These are phyloP conservation scores for Epichloe hybrida DNA, from an alignment of 2,329 filamentous ascomycete species.

Conservation along the genomic window DNA sequence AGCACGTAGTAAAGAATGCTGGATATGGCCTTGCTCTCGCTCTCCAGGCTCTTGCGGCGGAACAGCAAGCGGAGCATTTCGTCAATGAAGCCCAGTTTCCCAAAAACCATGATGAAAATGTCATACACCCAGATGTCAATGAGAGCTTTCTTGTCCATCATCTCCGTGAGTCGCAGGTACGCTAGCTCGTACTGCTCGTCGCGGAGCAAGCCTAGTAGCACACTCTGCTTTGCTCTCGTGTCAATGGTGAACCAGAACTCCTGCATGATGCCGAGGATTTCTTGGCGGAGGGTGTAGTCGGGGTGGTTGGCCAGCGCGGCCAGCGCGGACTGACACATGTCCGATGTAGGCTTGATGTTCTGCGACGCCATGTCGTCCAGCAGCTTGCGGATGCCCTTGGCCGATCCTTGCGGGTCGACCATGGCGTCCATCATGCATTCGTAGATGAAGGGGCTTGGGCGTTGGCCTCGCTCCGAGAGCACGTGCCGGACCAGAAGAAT, in stretches of 20 bases:
- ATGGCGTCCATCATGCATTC: conserved; percentile 64
- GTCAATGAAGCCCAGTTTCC: conserved; percentile 59
- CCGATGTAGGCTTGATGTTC: conserved; percentile 48
- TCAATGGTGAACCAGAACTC: conserved; percentile 45
- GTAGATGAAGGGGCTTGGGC: conserved; percentile 46
- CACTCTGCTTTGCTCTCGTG: conserved; percentile 49
- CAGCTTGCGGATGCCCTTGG: conserved; percentile 46
- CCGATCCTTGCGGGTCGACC: conserved; percentile 52
- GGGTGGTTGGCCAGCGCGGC: conserved; percentile 69
- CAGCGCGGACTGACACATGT: conserved; percentile 58
- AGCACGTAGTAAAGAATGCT: conserved; percentile 59
- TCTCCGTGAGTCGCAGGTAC: conserved; percentile 52
- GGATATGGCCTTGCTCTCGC: conserved; percentile 24
- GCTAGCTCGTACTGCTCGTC: conserved; percentile 77
- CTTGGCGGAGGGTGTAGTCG: conserved; percentile 62
- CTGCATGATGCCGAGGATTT: conserved; percentile 61
- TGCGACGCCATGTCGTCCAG: conserved; percentile 57
- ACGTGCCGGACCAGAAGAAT: conserved; percentile 41
- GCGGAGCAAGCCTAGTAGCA: conserved; percentile 62
- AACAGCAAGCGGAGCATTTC: conserved; percentile 60
- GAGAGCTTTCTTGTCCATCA: conserved; percentile 41
- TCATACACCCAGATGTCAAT: conserved; percentile 66
- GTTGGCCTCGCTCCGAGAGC: conserved; percentile 38
- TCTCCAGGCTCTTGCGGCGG: conserved; percentile 29
- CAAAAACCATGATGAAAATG: conserved; percentile 61